Base-by-base conservation (phyloP, 192 early-diverging fungal species). In the Coemansia sp. region DNA sequence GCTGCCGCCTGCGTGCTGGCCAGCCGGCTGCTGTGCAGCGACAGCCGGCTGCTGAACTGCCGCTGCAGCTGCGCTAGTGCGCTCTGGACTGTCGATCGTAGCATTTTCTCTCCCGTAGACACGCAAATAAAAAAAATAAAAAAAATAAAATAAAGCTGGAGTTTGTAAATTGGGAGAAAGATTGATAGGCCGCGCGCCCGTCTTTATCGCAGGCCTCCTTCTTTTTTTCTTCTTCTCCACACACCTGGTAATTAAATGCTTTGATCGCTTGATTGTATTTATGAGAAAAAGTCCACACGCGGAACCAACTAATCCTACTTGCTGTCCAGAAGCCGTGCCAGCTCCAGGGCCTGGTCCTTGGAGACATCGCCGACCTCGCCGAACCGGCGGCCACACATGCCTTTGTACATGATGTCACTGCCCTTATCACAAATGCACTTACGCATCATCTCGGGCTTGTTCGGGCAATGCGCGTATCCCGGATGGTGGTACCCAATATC, bases 401-500 rank as follows among this genome's bases (percentile, higher is more conserved):
- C 68, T 3, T 59, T 32, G 19, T 76, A 76, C 74, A 77, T 72
- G 37, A 62, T 72, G 56, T 60, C 40, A 2, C 36, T 14, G 2
- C 42, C 31, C 3, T 10, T 10, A 2, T 45, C 39, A 45, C 79
- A 82, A 2, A 77, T 64, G 20, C 79, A 82, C 25, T 61, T 51
- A 12, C 56, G 47, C 15, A 19, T 35, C 73, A 82, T 67, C 32
- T 65, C 70, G n/a, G 82, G 76, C 27, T 87, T 80, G 14, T 85
- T 73, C 1, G 92, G 90, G 62, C 93, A 93, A 53, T 91, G 89
- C 29, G 76, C 64, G 59, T 87, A 83, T 7, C 78, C 73, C 24
- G 82, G 69, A 61, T 91, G 89, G 22, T 86, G 72, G 66, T 90
- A 90, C 6, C 88, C 90, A 45, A 91, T 76, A 59, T 91, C 87